phyloP scores from a whole-genome alignment of 208 protist species.

The Leishmania martiniquensis region DNA sequence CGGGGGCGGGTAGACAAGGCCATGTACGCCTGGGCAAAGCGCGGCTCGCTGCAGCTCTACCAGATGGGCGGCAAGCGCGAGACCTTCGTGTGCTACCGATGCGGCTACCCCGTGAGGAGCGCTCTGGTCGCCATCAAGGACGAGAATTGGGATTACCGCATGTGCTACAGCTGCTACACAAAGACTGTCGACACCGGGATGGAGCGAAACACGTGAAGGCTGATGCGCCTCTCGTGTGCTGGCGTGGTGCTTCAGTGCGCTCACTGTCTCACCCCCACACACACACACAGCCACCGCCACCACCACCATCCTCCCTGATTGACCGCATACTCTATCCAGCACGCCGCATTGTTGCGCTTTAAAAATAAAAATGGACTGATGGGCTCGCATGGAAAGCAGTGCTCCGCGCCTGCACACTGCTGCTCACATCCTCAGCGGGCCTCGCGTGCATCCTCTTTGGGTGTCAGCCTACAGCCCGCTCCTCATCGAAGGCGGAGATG shows the following conservation, averaged over 20 bases:
- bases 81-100: constrained; percentile 85
- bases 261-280: no score
- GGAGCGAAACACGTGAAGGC: constrained; percentile 60
- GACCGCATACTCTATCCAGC: not conserved
- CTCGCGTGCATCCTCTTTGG: not conserved
- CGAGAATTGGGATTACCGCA: constrained; percentile 91
- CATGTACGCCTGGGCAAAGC: constrained; percentile 73
- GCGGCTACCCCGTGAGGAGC: constrained; percentile 80
- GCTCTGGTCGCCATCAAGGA: constrained; percentile 79
- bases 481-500: not conserved
- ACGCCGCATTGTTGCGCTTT: not conserved
- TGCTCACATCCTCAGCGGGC: not conserved
- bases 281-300: not conserved
- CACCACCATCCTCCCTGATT: not conserved
- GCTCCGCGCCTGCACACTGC: not conserved
- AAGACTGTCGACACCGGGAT: constrained; percentile 55
- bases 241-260: not conserved
- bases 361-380: not conserved
- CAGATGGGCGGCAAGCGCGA: constrained; percentile 75
- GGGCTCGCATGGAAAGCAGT: not conserved
- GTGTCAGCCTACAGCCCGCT: not conserved
- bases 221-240: not conserved
- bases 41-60: constrained; percentile 72
- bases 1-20: constrained; percentile 56
- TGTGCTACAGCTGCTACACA: constrained; percentile 91